Base-by-base conservation (phyloP, 768 basidiomycete species). In the Tylopilus subfusipes region DNA sequence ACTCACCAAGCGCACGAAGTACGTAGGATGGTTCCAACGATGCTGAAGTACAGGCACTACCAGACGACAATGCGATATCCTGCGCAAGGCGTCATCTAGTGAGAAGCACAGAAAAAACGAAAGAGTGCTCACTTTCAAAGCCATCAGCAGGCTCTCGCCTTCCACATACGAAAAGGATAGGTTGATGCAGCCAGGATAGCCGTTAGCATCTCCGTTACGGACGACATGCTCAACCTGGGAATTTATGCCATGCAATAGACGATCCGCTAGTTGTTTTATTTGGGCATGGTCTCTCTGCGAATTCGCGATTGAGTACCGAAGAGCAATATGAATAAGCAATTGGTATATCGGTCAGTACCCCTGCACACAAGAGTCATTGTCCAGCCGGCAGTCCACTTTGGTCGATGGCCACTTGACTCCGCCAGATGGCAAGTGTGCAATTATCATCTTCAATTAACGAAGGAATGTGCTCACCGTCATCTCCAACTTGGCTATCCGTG, bases 11-110 rank as follows among this genome's bases (percentile, higher is more conserved):
- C 4, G 97, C 97, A 48, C 97, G 86, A 31, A 99, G 83, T 5
- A 99, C 97, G 69, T 99, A 99, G 22, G 95, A 98, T 9, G 97
- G 97, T 70, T 99, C 97, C 51, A 99, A 78, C 9, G 96, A 98
- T 10, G 97, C 97, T 0, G 96, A 98, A 31, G 97, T 99, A 66
- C 97, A 99, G 9, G 97, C 97, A 65, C 93, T 96, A 36, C 97
- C 97, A 8, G 96, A 98, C 7, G 97, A 98, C 42, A 99, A 80
- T 5, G 97, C 97, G 58, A 98, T 90, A 65, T 98, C 93, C 93
- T 94, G 63, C 21, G 46, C 18, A 50, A 46, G 1, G 8, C 40
- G 25, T 53, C 33, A 42, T 34, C 7, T 38, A 25, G 40, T 22
- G 54, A 51, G 42, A 56, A 47, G 16, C 38, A 59, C 44, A 45